Base-by-base conservation (phyloP, 345 rosid species). In the Conringia planisiliqua region DNA sequence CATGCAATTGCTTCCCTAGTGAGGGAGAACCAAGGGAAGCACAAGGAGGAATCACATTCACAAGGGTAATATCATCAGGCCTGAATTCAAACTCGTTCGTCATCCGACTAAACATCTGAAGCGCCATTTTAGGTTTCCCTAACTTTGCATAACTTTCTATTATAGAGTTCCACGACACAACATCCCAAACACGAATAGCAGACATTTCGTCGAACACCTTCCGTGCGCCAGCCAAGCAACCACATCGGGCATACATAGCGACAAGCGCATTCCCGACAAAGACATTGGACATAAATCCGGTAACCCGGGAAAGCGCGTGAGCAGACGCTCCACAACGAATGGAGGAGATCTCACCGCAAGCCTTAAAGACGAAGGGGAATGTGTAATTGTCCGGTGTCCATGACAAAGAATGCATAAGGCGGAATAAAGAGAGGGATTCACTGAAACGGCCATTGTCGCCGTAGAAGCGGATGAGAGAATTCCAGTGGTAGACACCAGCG, bases 341-440 rank as follows among this genome's bases (percentile, higher is more conserved):
- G 1, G 82, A 86, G 5, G 80, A 60, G n/a, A 84, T 40, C 54
- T 86, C 90, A 3, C 95, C 95, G 27, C 87, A 90, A 30, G 96
- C 95, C 71, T 88, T 92, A 64, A 90, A 82, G 51, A 90, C 88
- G 46, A 88, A 87, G 12, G 98, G 94, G 77, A 74, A 85, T 26
- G 98, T 92, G 71, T 87, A 83, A 65, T 87, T 84, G 11, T 92
- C 96, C 39, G 98, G 96, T 39, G 77, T 68, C 87, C 90, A 90
- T 5, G 86, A 86, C 16, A 83, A 79, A 55, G 81, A 61, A 64
- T 65, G 79, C 94, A 92, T 87, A 24, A 50, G 62, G 30, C 79
- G 74, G 56, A 84, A 84, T 4, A 83, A 71, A 55, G 63, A 61
- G 27, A 90, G 79, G 14, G 71, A 80, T 4, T 85, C 82, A 16